These are phyloP conservation scores for Sporothrix dimorphospora DNA, from an alignment of 2,329 filamentous ascomycete species.

Conservation along the genomic window DNA sequence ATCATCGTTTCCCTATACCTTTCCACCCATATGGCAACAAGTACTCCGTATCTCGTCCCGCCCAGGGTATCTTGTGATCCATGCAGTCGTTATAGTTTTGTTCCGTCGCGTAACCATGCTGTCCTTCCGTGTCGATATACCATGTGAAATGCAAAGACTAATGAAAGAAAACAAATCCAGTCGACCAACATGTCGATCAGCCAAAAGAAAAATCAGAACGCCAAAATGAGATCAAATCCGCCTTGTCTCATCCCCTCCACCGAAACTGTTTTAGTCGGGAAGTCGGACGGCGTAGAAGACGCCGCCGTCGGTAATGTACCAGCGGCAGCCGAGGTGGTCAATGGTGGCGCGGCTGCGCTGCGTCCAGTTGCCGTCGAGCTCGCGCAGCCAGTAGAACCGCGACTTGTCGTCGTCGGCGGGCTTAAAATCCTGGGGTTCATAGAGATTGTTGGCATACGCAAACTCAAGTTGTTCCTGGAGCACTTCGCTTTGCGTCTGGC, in stretches of 20 bases:
- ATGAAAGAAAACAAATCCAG: not conserved
- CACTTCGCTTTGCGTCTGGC: conserved; percentile 54
- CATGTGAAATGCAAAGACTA: not conserved
- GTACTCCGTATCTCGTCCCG: not conserved
- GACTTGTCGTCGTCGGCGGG: conserved; percentile 62
- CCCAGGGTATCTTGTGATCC: not conserved
- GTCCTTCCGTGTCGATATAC: not conserved
- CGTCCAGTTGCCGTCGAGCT: conserved; percentile 63
- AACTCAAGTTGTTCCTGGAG: conserved; percentile 53
- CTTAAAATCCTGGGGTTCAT: conserved; percentile 65
- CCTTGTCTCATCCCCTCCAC: not conserved
- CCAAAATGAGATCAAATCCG: not conserved
- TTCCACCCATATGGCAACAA: conserved; percentile 4
- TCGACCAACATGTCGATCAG: not conserved
- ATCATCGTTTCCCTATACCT: not conserved
- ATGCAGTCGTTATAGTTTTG: conserved; percentile 1
- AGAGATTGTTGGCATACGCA: conserved; percentile 53
- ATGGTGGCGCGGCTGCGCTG: conserved; percentile 63
- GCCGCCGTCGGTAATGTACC: conserved; percentile 61
- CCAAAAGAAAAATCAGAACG: conserved; percentile 2
- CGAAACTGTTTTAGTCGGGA: conserved; percentile 40
- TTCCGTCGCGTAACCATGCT: not conserved
- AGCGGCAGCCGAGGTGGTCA: conserved; percentile 59
- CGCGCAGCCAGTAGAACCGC: conserved; percentile 64
- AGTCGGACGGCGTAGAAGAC: conserved; percentile 65